Evolutionary conservation across 805 yeast species (phyloP).

Genomic region (Ascoidea asiatica): DNA sequence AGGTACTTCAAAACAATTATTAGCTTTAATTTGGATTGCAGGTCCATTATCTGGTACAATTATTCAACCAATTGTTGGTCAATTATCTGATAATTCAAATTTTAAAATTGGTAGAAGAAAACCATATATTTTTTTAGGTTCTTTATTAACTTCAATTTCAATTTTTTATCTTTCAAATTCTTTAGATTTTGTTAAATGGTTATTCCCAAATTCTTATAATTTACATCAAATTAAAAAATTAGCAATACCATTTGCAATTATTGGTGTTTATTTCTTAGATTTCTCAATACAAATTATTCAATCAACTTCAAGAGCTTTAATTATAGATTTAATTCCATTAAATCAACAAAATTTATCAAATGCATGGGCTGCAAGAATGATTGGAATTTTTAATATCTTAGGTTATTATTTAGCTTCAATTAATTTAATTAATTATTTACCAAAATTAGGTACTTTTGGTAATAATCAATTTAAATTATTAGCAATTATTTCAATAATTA

Average conservation of each 20-base stretch:
- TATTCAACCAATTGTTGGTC: constrained; percentile 53
- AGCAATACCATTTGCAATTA: constrained; percentile 36
- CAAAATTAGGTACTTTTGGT: constrained; percentile 23
- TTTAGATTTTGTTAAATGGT: constrained; percentile 16
- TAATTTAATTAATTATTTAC: constrained; percentile 24
- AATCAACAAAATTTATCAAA: constrained; percentile 44
- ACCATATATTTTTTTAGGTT: constrained; percentile 45
- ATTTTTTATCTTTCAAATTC: constrained; percentile 33
- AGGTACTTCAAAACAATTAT: constrained; percentile 41
- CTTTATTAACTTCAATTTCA: constrained; percentile 31
- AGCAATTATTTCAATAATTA: constrained; percentile 26
- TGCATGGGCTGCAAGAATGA: constrained; percentile 57
- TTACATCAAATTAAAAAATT: constrained; percentile 15
- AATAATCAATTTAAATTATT: constrained; percentile 36
- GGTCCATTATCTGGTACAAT: constrained; percentile 52
- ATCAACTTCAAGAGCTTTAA: constrained; percentile 46
- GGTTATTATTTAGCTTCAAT: constrained; percentile 42
- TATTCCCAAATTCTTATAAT: constrained; percentile 12
- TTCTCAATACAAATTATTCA: constrained; percentile 46
- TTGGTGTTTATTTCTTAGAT: constrained; percentile 39
- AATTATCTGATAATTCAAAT: constrained; percentile 37
- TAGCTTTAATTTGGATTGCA: constrained; percentile 53
- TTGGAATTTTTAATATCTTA: constrained; percentile 42
- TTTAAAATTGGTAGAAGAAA: constrained; percentile 35
- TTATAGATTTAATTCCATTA: constrained; percentile 46